phyloP scores from a whole-genome alignment of 495 filamentous ascomycete genomes.

The Trichoderma erinaceum region DNA sequence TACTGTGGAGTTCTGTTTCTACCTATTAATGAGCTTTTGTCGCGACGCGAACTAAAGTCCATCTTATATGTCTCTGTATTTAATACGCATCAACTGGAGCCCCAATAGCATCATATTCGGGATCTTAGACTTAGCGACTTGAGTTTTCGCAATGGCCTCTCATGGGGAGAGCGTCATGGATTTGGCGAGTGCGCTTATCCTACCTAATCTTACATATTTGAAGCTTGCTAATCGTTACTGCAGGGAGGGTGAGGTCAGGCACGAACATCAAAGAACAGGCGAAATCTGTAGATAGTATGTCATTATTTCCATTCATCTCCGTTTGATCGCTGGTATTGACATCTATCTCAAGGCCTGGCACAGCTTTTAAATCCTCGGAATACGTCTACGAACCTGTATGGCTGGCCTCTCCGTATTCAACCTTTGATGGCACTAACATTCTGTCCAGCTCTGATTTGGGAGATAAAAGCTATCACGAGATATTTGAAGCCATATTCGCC shows the following conservation, averaged over 20 bases:
- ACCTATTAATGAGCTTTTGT: background rate
- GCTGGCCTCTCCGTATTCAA: background rate
- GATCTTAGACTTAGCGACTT: background rate
- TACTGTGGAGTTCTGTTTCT: no score
- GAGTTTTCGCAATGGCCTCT: background rate
- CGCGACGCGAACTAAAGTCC: background rate
- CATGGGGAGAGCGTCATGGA: background rate
- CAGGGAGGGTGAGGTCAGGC: conserved; percentile 4
- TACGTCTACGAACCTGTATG: conserved; percentile 52
- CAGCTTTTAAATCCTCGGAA: conserved; percentile 57
- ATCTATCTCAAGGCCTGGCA: conserved; percentile 40
- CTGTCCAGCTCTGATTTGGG: conserved; percentile 32
- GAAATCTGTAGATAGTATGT: conserved; percentile 31
- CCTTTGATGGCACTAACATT: conserved; percentile 19
- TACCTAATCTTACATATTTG: background rate
- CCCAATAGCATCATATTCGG: background rate
- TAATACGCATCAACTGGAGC: background rate
- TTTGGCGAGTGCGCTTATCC: conserved; percentile 7
- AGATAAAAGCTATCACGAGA: conserved; percentile 72
- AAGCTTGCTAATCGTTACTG: background rate
- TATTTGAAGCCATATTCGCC: conserved; percentile 76
- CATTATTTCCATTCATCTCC: background rate
- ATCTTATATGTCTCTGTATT: background rate
- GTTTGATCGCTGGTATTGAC: conserved; percentile 12
- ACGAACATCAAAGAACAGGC: conserved; percentile 20